A percentile compares a stretch with the other conserved stretches of the same genome.
Evolutionary conservation across 495 filamentous ascomycete species (phyloP).

Genomic region (Aspergillus sparsus): DNA sequence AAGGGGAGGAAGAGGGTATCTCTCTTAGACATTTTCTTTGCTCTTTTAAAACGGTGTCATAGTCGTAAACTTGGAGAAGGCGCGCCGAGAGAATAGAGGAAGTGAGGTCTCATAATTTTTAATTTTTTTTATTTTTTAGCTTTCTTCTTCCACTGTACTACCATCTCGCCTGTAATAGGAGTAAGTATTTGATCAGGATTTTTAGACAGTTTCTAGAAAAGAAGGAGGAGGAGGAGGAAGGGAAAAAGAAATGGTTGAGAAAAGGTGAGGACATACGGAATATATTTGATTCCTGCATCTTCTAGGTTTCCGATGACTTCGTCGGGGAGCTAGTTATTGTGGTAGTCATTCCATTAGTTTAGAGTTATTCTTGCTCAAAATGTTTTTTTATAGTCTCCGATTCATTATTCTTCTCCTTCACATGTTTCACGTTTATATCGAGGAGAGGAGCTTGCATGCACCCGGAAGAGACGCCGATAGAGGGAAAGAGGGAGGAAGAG

Average conservation of each 20-base stretch:
- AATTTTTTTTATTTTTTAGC: conserved; percentile 19
- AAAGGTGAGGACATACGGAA: conserved; percentile 52
- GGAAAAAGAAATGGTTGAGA: not conserved
- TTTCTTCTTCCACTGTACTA: conserved; percentile 52
- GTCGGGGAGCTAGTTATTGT: conserved; percentile 52
- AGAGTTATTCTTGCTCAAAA: not conserved
- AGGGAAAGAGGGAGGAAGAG: not conserved
- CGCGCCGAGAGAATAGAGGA: not conserved
- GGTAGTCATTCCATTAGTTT: not conserved
- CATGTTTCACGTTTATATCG: too few species aligned
- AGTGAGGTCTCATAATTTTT: not conserved
- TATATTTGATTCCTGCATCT: conserved; percentile 69
- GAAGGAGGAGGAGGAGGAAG: too few species aligned
- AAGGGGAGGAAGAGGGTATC: conserved; percentile 14
- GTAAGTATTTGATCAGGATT: conserved; percentile 4
- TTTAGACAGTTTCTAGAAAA: too few species aligned
- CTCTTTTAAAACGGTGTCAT: not conserved
- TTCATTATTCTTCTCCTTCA: too few species aligned
- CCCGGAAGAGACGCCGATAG: too few species aligned
- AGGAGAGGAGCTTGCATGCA: too few species aligned
- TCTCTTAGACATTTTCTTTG: conserved; percentile 6
- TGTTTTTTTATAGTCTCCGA: too few species aligned
- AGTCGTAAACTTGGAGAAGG: too few species aligned
- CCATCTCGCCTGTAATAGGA: conserved; percentile 45
- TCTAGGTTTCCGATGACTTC: conserved; percentile 66